phyloP scores from a whole-genome alignment of 768 basidiomycete species.

The Termitomyces sp. region DNA sequence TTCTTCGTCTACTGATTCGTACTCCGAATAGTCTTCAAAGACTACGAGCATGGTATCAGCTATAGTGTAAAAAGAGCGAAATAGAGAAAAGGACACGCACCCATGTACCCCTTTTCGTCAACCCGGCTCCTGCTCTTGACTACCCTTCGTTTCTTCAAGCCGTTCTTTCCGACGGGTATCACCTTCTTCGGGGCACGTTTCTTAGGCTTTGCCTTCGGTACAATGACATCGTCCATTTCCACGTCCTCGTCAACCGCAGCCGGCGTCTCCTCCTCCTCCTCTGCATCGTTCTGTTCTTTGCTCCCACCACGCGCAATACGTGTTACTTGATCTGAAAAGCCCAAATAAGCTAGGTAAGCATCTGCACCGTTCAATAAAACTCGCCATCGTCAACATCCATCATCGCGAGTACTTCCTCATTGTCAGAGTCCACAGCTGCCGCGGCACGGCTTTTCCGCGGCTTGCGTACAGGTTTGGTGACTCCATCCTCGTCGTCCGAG shows the following conservation, averaged over 20 bases:
- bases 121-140: slow-evolving; percentile 48
- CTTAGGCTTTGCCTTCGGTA: slow-evolving; percentile 28
- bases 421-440: slow-evolving; percentile 29
- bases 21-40: slow-evolving; percentile 74
- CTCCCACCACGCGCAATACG: slow-evolving; percentile 16
- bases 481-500: slow-evolving; percentile 58
- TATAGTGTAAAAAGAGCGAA: background rate
- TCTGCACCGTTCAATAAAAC: slow-evolving; percentile 5
- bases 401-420: slow-evolving; percentile 50
- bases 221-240: slow-evolving; percentile 30
- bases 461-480: slow-evolving; percentile 26
- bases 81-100: slow-evolving; percentile 32
- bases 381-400: slow-evolving; percentile 78
- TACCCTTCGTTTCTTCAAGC: slow-evolving; percentile 67
- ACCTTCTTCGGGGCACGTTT: slow-evolving; percentile 49
- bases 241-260: slow-evolving; percentile 28
- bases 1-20: slow-evolving; percentile 71
- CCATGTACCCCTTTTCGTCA: slow-evolving; percentile 70
- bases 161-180: slow-evolving; percentile 73
- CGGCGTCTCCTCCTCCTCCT: slow-evolving; percentile 21
- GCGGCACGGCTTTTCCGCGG: slow-evolving; percentile 22
- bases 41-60: slow-evolving; percentile 31
- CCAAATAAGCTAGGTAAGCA: background rate
- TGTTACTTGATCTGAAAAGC: slow-evolving; percentile 25
- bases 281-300: slow-evolving; percentile 16